Evolutionary conservation across 2,329 filamentous ascomycete genomes (phyloP).

Genomic region (Colletotrichum sp.): DNA sequence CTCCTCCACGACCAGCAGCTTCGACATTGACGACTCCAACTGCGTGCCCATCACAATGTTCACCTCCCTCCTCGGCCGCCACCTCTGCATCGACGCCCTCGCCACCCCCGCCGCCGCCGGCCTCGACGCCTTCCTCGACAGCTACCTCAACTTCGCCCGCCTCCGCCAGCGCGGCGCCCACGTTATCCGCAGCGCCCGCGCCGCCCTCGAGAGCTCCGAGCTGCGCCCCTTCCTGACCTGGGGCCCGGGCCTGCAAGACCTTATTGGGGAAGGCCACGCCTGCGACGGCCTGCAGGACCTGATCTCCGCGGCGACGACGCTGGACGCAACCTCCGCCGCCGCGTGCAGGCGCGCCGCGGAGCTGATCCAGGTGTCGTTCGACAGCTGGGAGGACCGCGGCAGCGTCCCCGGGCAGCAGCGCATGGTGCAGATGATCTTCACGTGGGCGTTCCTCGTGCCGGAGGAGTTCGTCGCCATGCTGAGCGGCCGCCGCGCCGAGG

Average conservation of each 20-base stretch:
- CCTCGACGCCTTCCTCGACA: conserved; percentile 29
- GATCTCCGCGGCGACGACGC: conserved; percentile 26
- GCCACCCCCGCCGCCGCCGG: conserved; percentile 23
- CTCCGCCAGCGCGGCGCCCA: conserved; percentile 26
- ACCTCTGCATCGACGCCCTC: conserved; percentile 38
- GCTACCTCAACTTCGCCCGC: conserved; percentile 32
- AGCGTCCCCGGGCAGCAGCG: background rate
- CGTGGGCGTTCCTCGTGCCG: conserved; percentile 28
- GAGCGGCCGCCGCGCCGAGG: conserved; percentile 24
- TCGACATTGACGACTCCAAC: conserved; percentile 28
- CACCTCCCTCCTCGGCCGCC: conserved; percentile 35
- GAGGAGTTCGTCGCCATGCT: conserved; percentile 28
- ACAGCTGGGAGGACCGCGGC: conserved; percentile 2
- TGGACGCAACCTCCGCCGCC: conserved; percentile 17
- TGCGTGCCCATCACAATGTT: conserved; percentile 38
- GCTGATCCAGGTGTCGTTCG: conserved; percentile 24
- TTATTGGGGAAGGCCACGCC: background rate
- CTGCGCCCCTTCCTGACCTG: background rate
- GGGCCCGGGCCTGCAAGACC: background rate
- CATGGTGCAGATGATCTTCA: conserved; percentile 29
- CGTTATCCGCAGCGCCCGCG: conserved; percentile 14
- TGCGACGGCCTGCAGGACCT: background rate
- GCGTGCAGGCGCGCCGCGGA: conserved; percentile 21
- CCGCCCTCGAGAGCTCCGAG: background rate
- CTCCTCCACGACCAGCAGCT: conserved; percentile 3